Evolutionary conservation across 176 grass and related monocot species (phyloP), one percentile per base, ranked within the genome.

Genomic region (Triticum aestivum): DNA sequence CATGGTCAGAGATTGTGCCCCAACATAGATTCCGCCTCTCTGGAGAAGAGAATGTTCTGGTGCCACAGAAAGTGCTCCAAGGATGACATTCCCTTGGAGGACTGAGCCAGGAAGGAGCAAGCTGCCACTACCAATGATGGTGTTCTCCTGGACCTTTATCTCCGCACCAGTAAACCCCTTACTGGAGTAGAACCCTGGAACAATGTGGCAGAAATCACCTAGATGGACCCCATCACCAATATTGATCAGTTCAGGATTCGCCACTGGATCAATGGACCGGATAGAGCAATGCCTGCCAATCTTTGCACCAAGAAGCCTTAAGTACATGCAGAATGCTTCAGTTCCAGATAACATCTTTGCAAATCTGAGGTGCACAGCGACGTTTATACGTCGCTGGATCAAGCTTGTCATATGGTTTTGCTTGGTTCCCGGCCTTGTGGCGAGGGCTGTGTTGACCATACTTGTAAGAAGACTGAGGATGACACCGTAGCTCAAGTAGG

Each of bases 321-420:
- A 67, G 86, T 88, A 92, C 77, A 92, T 72, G 90, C 92, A 94
- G 39, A 94, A 94, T 18, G 89, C 89, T 79, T 94, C 90, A 56
- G 90, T 94, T 73, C 92, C 92, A 4, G 92, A 92, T 30, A 94
- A 76, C 70, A 94, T 89, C 79, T 92, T 94, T 41, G 92, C 90
- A 83, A 94, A 94, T 69, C 92, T 91, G 82, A 94, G 20, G 42
- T 94, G 90, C 9, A 82, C 88, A 66, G 90, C 68, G 3, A 80
- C 39, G 10, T 85, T 92, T 83, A 88, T 84, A 69, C 77, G 85
- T 30, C 26, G 67, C 29, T 79, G 93, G 72, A 94, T 85, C 79
- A 78, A 88, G 56, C 67, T 70, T 79, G 69, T 38, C 64, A 83
- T 59, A 62, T 80, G 41, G 5, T 65, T 83, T 21, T 86, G 80